phyloP scores from a whole-genome alignment of 2,329 filamentous ascomycete genomes.

The Didymella arachidicola region DNA sequence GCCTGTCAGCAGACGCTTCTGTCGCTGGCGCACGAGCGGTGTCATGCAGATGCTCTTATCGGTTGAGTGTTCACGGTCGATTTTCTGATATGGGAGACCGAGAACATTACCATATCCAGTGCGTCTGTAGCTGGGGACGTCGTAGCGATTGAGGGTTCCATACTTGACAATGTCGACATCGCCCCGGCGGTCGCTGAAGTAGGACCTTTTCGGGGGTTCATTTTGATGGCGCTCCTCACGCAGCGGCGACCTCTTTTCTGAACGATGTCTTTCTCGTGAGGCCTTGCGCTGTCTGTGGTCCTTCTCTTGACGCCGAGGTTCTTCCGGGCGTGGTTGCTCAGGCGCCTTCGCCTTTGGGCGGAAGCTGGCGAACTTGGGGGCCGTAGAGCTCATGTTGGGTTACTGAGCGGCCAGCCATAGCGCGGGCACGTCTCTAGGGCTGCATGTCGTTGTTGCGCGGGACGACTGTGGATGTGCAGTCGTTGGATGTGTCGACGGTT shows the following conservation, averaged over 20 bases:
- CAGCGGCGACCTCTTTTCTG: constrained; percentile 49
- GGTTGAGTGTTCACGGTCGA: constrained; percentile 70
- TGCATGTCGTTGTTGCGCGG: not conserved
- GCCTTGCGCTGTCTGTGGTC: constrained; percentile 23
- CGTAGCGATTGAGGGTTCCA: constrained; percentile 74
- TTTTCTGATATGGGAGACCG: constrained; percentile 68
- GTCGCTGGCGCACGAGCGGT: constrained; percentile 52
- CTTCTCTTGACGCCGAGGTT: constrained; percentile 18
- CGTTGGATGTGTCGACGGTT: too few relatives aligned
- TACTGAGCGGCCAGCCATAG: not conserved
- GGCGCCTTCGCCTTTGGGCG: constrained; percentile 58
- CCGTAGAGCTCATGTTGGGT: constrained; percentile 39
- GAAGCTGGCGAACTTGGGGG: constrained; percentile 81
- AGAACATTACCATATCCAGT: constrained; percentile 74
- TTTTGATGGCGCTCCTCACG: constrained; percentile 14
- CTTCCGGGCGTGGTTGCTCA: constrained; percentile 14
- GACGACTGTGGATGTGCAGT: too few relatives aligned
- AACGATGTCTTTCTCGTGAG: constrained; percentile 14
- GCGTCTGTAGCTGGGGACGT: constrained; percentile 74
- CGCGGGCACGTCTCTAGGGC: not conserved
- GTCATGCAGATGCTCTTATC: constrained; percentile 55
- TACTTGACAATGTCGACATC: constrained; percentile 79
- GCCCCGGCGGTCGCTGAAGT: constrained; percentile 70
- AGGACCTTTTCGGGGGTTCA: constrained; percentile 21
- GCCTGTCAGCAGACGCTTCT: constrained; percentile 55